Base-by-base conservation (phyloP, 192 early-diverging fungal species). In the Backusella liffmaniae region DNA sequence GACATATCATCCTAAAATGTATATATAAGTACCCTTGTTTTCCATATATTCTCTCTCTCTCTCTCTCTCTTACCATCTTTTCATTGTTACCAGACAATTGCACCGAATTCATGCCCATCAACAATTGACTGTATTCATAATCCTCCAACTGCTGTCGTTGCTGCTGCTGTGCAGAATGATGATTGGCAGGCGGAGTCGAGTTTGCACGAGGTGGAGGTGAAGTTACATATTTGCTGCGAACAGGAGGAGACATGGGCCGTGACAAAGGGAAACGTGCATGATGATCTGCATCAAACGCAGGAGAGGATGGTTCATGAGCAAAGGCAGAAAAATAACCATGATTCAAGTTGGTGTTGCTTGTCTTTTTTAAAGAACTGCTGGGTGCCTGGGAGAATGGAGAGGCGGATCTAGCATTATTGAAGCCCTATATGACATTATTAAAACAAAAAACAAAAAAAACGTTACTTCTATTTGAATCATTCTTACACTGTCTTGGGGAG, bases 101-200 rank as follows among this genome's bases (percentile, higher is more conserved):
- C 32, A 73, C 30, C 13, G 44, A 26, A 35, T 34, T 35, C 21
- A 49, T 73, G 12, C 32, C 51, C 15, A 67, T 42, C 39, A 74
- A 15, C 5, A 74, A 21, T 65, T 42, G 41, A 29, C 8, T 74
- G 30, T 74, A 74, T 8, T 74, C 73, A 42, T 71, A 71, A 49
- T 71, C 70, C 30, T 74, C 73, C 62, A 74, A 67, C 18, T n/a
- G 36, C 16, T 36, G 29, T 62, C 46, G 4, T n/a, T 49, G 46
- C 18, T 49, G 46, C 41, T 62, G 73, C 36, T 74, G 73, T 18
- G 35, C 29, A 74, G 30, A 18, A n/a, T 66, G 56, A 34, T 66
- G 62, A 65, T 74, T 74, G 59, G 73, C 73, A 39, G 73, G 73
- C 41, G 73, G 73, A 66, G 73, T 74, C 30, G 73, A 74, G 41